Conservation (phyloP, 2,329 filamentous ascomycete species). For the Byssochlamys sp. region DNA sequence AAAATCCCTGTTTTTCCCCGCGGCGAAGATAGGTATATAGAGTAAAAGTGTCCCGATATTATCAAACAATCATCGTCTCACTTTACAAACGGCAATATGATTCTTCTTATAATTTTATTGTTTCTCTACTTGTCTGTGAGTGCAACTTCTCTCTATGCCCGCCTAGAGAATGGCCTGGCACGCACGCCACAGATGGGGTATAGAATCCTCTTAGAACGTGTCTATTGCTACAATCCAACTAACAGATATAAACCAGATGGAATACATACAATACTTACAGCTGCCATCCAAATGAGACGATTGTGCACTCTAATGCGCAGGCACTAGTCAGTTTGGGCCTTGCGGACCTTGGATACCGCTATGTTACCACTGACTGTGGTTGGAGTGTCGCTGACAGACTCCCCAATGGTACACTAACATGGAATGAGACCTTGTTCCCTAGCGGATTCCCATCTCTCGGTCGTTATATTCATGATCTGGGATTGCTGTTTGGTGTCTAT, state of each 20-base stretch:
- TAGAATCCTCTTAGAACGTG: too few species aligned
- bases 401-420: slow-evolving; percentile 31
- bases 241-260: slow-evolving; percentile 32
- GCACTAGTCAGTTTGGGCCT: slow-evolving; percentile 46
- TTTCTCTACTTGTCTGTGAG: too few species aligned
- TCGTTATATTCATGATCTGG: slow-evolving; percentile 28
- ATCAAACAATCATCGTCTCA: too few species aligned
- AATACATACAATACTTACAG: slow-evolving; percentile 51
- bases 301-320: slow-evolving; percentile 44
- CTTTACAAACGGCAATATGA: too few species aligned
- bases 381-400: slow-evolving; percentile 39
- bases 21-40: too few species aligned
- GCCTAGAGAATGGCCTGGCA: slow-evolving; percentile 2
- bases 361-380: slow-evolving; percentile 51
- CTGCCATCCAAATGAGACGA: slow-evolving; percentile 41
- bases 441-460: slow-evolving; percentile 34
- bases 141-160: too few species aligned
- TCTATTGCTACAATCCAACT: too few species aligned
- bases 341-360: slow-evolving; percentile 44
- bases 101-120: too few species aligned
- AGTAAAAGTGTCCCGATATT: too few species aligned
- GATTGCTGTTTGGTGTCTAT: slow-evolving; percentile 38
- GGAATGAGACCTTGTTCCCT: slow-evolving; percentile 35
- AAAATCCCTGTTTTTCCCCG: too few species aligned
- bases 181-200: slow-evolving; percentile 34